Evolutionary conservation across 345 rosid species (phyloP), one percentile per base, ranked within the genome.

Genomic region (Gossypium rotundifolium): DNA sequence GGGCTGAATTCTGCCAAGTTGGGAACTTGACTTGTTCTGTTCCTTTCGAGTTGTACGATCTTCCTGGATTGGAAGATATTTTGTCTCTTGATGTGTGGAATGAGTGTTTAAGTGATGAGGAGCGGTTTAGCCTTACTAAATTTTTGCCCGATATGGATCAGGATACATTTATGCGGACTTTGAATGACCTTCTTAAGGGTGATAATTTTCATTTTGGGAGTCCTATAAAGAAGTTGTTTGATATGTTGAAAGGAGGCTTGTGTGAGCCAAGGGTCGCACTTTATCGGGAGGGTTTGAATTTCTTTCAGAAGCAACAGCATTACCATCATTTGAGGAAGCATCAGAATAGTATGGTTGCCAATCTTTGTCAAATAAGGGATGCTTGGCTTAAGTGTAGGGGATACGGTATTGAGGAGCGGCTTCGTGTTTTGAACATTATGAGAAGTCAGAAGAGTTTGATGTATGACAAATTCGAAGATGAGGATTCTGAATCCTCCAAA

Each of bases 71-170:
- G 60, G 93, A 87, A 78, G 92, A 83, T 79, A 85, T 95, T 70
- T 84, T 95, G 76, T 88, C 99, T 77, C 87, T 90, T 77, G 93
- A 93, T 83, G 98, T 88, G 74, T 95, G 99, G 99, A 95, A 95
- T 73, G 97, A 91, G 65, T 79, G 80, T 74, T 82, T 95, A 49
- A 85, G 86, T 75, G 98, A 95, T 66, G 98, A 91, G 44, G 99
- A 95, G 66, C 85, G 89, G 76, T 81, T 89, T 60, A 79, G 88
- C 48, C 95, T 95, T 27, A 70, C 94, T 0, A 87, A 76, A 79
- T 89, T 84, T 80, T 82, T 95, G 2, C 99, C 98, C 40, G 98
- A 93, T 68, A 79, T 88, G 88, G 99, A 95, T 85, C 93, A 90
- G 80, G 82, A 81, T 61, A 82, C 86, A 1, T 95, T 84, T 78